Base-by-base conservation (phyloP, 257 asterid genomes). In the Paulownia fortunei region DNA sequence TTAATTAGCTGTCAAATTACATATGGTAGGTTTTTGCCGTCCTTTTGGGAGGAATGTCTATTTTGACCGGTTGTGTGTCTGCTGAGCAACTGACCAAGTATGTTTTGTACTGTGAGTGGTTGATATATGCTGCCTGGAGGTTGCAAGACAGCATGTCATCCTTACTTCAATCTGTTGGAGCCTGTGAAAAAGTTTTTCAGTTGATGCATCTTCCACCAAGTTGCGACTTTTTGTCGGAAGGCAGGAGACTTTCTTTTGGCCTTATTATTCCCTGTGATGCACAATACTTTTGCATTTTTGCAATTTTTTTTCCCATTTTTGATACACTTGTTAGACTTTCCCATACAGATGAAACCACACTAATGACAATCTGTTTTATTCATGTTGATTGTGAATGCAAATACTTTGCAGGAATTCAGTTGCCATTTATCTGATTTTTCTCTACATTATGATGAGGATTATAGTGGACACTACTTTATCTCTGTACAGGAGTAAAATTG, bases 41-140 rank as follows among this genome's bases (percentile, higher is more conserved):
- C 51, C 23, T 86, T 63, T 78, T 83, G 34, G 92, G 92, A 74
- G 89, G 92, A 70, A 86, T 73, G 72, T 85, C 84, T 75, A 78
- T 86, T 63, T 32, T 86, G 76, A 51, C 62, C 26, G 84, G 88
- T 37, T 26, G 21, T n/a, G 83, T 84, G 70, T 77, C 92, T 5
- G 83, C 87, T 27, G 92, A 88, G 88, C 88, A 88, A 77, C 83
- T 88, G 78, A 82, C 89, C 74, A 88, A 88, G 76, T 88, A 88
- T 72, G 73, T 88, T 60, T 65, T 85, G 54, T 88, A 88, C 81
- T 88, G 92, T 39, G 92, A 88, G 77, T 88, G 92, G 92, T 79
- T 88, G 79, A 88, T 88, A 68, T 88, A 73, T 85, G 92, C 92
- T 26, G 88, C 88, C 72, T 88, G 92, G 92, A 88, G 92, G 83